phyloP scores from a whole-genome alignment of 2,329 filamentous ascomycete species.

The Aspergillus chevalieri region DNA sequence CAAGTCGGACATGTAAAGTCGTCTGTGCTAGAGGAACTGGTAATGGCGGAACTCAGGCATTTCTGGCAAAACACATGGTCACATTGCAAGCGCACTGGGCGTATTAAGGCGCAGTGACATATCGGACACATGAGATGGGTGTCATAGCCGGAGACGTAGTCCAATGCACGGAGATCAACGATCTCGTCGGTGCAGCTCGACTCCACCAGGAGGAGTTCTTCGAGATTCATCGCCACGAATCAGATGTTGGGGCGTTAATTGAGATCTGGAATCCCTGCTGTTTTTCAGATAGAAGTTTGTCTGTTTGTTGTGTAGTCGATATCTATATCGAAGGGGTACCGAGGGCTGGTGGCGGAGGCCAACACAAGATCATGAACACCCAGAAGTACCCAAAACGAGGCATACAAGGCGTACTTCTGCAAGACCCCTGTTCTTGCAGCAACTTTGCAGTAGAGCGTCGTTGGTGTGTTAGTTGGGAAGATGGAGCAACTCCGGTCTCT shows the following conservation, averaged over 20 bases:
- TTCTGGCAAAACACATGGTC: constrained; percentile 59
- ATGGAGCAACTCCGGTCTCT: neutral
- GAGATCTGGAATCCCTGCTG: neutral
- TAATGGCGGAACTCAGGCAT: constrained; percentile 49
- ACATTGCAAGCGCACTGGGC: constrained; percentile 53
- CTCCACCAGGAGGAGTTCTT: constrained; percentile 27
- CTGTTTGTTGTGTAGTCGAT: no score
- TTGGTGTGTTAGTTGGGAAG: no score
- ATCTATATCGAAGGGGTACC: no score
- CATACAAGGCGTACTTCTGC: no score
- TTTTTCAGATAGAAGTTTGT: no score
- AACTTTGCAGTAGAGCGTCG: no score
- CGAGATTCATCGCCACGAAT: constrained; percentile 21
- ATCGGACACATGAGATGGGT: constrained; percentile 59
- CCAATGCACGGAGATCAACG: constrained; percentile 53
- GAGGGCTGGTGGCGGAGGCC: no score
- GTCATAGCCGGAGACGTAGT: constrained; percentile 53
- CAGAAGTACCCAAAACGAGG: no score
- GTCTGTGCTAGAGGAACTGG: constrained; percentile 22
- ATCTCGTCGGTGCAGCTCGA: constrained; percentile 19
- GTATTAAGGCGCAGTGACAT: constrained; percentile 57
- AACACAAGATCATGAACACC: no score
- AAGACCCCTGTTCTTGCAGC: no score
- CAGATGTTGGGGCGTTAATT: no score
- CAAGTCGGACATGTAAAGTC: constrained; percentile 52